phyloP scores from a whole-genome alignment of 73 alveolate genomes.

The Uronychia setigera region DNA sequence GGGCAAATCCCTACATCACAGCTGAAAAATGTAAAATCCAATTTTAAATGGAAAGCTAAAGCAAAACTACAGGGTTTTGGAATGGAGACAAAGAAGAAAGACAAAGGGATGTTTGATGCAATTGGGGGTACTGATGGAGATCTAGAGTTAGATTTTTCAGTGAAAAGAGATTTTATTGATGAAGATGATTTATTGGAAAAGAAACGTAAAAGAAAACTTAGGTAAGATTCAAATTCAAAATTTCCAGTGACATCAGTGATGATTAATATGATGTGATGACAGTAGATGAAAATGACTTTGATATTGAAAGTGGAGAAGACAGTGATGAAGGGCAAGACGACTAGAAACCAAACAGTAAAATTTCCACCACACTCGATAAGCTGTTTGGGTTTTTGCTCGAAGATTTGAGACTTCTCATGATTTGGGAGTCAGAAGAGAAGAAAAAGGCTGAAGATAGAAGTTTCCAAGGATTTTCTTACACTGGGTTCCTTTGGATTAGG shows the following conservation, averaged over 20 bases:
- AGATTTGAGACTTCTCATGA: not conserved
- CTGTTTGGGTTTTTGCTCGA: not conserved
- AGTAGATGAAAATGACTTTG: constrained; percentile 15
- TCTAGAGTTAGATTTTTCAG: not conserved
- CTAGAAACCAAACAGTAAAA: not conserved
- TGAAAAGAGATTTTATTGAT: not conserved
- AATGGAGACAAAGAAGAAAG: not conserved
- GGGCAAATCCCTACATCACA: not conserved
- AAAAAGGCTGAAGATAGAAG: not conserved
- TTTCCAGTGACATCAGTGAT: not conserved
- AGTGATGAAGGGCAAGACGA: not conserved
- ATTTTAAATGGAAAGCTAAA: not conserved
- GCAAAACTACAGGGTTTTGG: not conserved
- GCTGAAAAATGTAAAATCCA: not conserved
- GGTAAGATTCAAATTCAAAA: not conserved
- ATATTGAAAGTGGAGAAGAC: not conserved
- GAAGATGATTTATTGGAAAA: not conserved
- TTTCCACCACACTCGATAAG: constrained; percentile 1
- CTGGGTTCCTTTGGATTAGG: constrained; percentile 17
- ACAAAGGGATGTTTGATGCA: not conserved
- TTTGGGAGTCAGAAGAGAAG: not conserved
- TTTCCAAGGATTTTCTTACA: not conserved
- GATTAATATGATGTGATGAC: constrained; percentile 16
- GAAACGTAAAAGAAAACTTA: not conserved
- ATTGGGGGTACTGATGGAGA: not conserved